Evolutionary conservation across 2,329 filamentous ascomycete species (phyloP).

Genomic region (Taxawa tesnikishii): DNA sequence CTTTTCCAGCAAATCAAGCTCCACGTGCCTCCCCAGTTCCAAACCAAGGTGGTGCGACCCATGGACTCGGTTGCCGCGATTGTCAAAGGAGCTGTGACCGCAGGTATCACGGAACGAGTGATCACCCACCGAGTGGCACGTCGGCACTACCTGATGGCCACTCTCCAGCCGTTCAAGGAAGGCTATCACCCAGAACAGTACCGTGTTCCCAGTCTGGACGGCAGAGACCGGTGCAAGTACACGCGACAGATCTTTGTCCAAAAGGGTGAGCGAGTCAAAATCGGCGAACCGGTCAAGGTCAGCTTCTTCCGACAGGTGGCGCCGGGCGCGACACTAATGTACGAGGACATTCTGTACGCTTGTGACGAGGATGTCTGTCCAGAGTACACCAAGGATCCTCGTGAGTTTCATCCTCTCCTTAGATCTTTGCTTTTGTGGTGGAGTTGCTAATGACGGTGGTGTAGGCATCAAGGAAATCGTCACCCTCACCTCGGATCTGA

Average conservation of each 20-base stretch:
- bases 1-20: constrained; percentile 99
- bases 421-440: neutral
- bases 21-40: constrained; percentile 95
- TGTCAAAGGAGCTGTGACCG: constrained; percentile 94
- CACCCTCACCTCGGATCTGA: constrained; percentile 91
- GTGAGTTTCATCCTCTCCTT: constrained; percentile 59
- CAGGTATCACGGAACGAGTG: constrained; percentile 92
- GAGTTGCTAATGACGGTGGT: constrained; percentile 15
- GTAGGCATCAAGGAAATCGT: constrained; percentile 97
- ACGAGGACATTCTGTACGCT: constrained; percentile 94
- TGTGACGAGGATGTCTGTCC: constrained; percentile 97
- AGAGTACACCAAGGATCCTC: constrained; percentile 97
- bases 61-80: constrained; percentile 99
- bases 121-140: constrained; percentile 94
- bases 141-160: constrained; percentile 98
- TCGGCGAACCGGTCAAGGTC: constrained; percentile 96
- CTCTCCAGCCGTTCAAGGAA: constrained; percentile 96
- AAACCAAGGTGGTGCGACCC: constrained; percentile 92
- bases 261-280: constrained; percentile 97
- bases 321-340: constrained; percentile 95
- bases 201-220: constrained; percentile 89
- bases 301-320: constrained; percentile 98
- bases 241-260: constrained; percentile 97
- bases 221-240: constrained; percentile 97
- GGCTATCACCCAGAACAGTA: constrained; percentile 97